A percentile compares a stretch with the other conserved stretches of the same genome.
Conservation (phyloP, 2,329 filamentous ascomycete genomes). For the Colletotrichum shisoi region DNA sequence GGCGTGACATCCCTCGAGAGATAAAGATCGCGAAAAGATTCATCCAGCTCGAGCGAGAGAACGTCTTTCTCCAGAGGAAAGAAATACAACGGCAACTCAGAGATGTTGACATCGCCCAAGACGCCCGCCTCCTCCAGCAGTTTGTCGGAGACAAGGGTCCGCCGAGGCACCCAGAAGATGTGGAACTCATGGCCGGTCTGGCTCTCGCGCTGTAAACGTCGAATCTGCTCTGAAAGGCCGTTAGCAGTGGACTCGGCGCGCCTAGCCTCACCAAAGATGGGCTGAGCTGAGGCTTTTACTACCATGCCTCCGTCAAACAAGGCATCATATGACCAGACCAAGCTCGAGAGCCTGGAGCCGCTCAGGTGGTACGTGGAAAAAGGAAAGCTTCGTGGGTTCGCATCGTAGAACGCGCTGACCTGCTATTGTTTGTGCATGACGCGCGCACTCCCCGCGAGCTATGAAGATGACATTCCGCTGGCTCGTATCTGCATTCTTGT, state of each 20-base stretch:
- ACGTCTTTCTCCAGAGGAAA: constrained; percentile 91
- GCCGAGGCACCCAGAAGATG: constrained; percentile 93
- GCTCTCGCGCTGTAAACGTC: constrained; percentile 84
- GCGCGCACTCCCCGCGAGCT: constrained; percentile 86
- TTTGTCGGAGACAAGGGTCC: constrained; percentile 89
- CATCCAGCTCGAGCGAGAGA: constrained; percentile 86
- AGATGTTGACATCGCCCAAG: constrained; percentile 87
- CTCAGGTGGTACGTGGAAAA: not conserved
- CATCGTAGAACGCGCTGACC: constrained; percentile 64
- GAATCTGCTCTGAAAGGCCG: constrained; percentile 77
- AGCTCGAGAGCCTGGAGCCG: not conserved
- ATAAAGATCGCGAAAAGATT: constrained; percentile 87
- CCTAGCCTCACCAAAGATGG: constrained; percentile 35
- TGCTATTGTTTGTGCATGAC: constrained; percentile 84
- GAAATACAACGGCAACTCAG: constrained; percentile 87
- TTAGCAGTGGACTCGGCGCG: constrained; percentile 51
- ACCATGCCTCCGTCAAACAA: constrained; percentile 50
- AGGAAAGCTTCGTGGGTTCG: not conserved
- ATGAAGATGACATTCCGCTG: constrained; percentile 96
- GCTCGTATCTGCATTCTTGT: constrained; percentile 90
- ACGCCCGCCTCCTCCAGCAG: constrained; percentile 93
- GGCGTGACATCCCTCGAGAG: constrained; percentile 89
- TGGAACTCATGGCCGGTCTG: constrained; percentile 94
- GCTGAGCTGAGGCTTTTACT: constrained; percentile 52
- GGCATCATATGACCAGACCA: not conserved